A percentile compares a stretch with the other conserved stretches of the same genome.
Conservation (phyloP, 176 grass and related monocot genomes). For the Bolboschoenus planiculmis region DNA sequence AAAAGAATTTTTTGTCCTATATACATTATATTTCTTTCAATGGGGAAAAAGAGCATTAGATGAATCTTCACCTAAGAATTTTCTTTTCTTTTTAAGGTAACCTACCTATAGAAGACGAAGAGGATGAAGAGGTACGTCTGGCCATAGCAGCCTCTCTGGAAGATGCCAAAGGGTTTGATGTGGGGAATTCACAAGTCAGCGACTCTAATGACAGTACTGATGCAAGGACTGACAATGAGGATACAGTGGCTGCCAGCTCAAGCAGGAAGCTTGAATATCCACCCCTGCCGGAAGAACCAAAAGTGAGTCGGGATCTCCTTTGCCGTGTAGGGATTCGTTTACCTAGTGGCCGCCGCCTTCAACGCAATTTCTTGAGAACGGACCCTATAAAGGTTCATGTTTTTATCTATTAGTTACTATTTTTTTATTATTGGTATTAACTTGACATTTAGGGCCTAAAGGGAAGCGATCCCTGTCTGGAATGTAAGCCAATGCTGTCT, state of each 20-base stretch:
- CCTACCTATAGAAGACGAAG: slow-evolving; percentile 25
- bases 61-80: neutral
- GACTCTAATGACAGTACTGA: neutral
- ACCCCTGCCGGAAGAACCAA: slow-evolving; percentile 73
- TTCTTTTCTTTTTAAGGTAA: slow-evolving; percentile 39
- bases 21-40: neutral
- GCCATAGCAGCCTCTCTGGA: slow-evolving; percentile 57
- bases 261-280: slow-evolving; percentile 49
- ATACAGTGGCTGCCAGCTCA: slow-evolving; percentile 24
- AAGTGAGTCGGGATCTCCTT: slow-evolving; percentile 56
- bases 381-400: slow-evolving; percentile 70
- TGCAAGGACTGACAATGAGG: slow-evolving; percentile 7
- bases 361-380: slow-evolving; percentile 61
- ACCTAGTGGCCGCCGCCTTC: slow-evolving; percentile 59
- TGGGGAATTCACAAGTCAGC: slow-evolving; percentile 18
- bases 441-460: neutral
- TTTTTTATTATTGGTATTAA: neutral
- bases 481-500: too few relatives aligned
- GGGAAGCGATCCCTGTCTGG: neutral
- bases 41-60: neutral
- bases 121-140: slow-evolving; percentile 60
- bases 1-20: neutral
- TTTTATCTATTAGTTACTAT: neutral
- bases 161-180: slow-evolving; percentile 29
- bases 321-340: slow-evolving; percentile 77